A percentile compares a stretch with the other conserved stretches of the same genome.
phyloP scores from a whole-genome alignment of 2,329 filamentous ascomycete genomes.

The Venturia nashicola region DNA sequence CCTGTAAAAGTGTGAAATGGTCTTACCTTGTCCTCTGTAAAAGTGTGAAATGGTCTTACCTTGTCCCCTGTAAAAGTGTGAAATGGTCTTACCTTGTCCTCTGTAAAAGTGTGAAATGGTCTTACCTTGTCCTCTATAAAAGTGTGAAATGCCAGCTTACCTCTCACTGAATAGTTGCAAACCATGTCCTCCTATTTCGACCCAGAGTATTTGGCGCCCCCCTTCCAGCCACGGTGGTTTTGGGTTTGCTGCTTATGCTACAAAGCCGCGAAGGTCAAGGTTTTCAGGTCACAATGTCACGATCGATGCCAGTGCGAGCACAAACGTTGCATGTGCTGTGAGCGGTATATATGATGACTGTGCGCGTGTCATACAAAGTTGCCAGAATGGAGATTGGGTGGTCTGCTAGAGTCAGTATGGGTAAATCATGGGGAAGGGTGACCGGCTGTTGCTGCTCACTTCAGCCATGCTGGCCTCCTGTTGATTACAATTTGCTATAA shows the following conservation, averaged over 20 bases:
- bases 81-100: too few relatives aligned
- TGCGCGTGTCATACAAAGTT: not conserved
- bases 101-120: too few relatives aligned
- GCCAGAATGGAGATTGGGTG: too few relatives aligned
- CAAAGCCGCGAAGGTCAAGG: not conserved
- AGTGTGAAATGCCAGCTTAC: not conserved
- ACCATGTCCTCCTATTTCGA: not conserved
- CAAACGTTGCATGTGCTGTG: not conserved
- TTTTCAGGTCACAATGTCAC: not conserved
- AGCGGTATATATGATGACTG: not conserved
- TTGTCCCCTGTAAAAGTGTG: too few relatives aligned
- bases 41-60: too few relatives aligned
- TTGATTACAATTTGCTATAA: too few relatives aligned
- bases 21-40: too few relatives aligned
- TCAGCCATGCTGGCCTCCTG: too few relatives aligned
- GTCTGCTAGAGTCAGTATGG: too few relatives aligned
- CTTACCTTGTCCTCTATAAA: not conserved
- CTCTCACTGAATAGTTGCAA: not conserved
- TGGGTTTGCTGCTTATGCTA: not conserved
- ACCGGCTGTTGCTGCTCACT: too few relatives aligned
- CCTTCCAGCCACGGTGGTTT: not conserved
- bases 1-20: too few relatives aligned
- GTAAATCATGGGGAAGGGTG: too few relatives aligned
- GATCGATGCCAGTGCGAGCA: not conserved
- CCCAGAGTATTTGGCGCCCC: not conserved